Evolutionary conservation across 2,329 filamentous ascomycete species (phyloP).

Genomic region (Xylaria sp.): DNA sequence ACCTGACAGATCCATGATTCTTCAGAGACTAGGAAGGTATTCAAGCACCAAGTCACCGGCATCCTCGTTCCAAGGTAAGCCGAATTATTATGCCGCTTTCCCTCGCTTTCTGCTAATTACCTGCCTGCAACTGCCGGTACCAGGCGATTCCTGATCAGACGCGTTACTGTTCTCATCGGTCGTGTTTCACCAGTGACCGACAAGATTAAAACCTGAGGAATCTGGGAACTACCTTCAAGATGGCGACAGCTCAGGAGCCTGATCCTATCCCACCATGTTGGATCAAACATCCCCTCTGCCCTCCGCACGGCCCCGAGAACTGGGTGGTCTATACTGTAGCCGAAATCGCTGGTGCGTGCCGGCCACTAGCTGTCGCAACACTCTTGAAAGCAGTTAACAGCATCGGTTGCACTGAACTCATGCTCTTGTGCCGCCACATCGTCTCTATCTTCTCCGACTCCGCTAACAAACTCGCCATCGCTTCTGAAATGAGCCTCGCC

Average conservation of each 20-base stretch:
- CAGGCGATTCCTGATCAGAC: no score
- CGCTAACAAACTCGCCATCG: background rate
- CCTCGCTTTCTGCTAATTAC: no score
- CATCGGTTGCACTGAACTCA: background rate
- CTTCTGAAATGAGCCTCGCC: slow-evolving; percentile 12
- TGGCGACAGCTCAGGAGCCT: background rate
- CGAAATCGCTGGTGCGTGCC: background rate
- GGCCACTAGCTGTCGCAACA: background rate
- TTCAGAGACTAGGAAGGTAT: no score
- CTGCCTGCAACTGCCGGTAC: no score
- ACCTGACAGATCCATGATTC: no score
- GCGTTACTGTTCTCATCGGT: no score
- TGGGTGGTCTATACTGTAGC: background rate
- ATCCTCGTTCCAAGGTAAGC: no score
- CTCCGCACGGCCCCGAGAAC: background rate
- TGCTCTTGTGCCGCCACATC: background rate
- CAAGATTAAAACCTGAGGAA: background rate
- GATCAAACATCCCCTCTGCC: background rate
- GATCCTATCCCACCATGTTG: background rate
- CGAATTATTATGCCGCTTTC: no score
- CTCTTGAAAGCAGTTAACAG: background rate
- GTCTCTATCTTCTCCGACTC: background rate
- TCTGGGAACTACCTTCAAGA: background rate
- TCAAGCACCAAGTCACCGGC: no score
- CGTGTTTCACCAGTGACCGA: background rate